Evolutionary conservation across 1,284 basidiomycete species (phyloP), one percentile per base, ranked within the genome.

Genomic region (Salmacisia buchloeana): DNA sequence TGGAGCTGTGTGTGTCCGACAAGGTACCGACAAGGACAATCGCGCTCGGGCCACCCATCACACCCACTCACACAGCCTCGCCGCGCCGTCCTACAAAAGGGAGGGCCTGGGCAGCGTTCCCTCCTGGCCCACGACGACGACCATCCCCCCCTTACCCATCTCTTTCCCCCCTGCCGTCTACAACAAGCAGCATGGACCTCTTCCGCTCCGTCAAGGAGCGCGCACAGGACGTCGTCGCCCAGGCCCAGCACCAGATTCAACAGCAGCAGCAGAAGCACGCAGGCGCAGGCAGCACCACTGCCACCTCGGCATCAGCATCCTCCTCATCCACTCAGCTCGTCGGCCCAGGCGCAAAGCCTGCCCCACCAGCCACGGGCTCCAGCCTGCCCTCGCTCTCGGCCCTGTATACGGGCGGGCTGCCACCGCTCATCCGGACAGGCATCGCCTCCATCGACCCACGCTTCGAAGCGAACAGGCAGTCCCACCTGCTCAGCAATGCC

Each of bases 371-470:
- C 46, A 57, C 58, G 41, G 43, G 54, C 38, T 52, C 61, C 25
- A 59, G 25, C 6, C 49, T 54, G 4, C 49, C 56, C 27, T 36
- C 66, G 3, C 36, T 36, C 39, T 41, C 60, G 5, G 38, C 61
- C 7, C 54, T 64, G 43, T 76, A 76, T 60, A 70, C 69, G 10
- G 71, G 72, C 33, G 61, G 64, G 1, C 65, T 76, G 10, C 74
- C 74, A 12, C 73, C 74, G 56, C 64, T 75, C 39, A 60, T 76
- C 38, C 65, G 74, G 23, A 64, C 68, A 10, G 73, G 71, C 2
- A 54, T 76, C 18, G 74, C 74, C 23, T 64, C 66, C n/a, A 63
- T 72, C 59, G 73, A 76, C 38, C 74, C 74, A 25, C 69, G 74
- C 46, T 73, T 70, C 68, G 70, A 76, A 36, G 68, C 70, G 13